A percentile compares a stretch with the other conserved stretches of the same genome.
These are phyloP conservation scores for Nemania diffusa DNA, from an alignment of 2,329 filamentous ascomycete species.

Conservation along the genomic window DNA sequence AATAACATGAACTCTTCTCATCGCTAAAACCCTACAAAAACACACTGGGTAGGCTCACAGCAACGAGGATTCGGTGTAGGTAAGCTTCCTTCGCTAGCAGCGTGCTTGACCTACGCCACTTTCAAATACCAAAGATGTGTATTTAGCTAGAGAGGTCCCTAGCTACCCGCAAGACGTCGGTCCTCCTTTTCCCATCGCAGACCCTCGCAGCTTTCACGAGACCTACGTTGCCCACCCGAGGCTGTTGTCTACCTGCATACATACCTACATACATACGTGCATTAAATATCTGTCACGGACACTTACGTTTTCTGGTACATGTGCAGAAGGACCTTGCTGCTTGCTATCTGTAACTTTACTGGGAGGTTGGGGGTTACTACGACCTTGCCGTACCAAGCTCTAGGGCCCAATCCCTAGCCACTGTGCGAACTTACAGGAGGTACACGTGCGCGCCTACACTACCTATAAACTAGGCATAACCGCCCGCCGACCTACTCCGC, in stretches of 20 bases:
- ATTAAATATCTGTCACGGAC: not conserved
- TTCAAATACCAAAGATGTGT: slow-evolving; percentile 4
- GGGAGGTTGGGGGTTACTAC: slow-evolving; percentile 16
- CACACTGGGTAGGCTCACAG: slow-evolving; percentile 20
- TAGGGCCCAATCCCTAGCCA: not conserved
- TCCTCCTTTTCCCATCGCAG: slow-evolving; percentile 6
- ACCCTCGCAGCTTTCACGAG: slow-evolving; percentile 16
- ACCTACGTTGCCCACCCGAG: not conserved
- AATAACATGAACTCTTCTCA: slow-evolving; percentile 11
- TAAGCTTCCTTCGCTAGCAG: slow-evolving; percentile 14
- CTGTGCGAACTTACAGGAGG: not conserved
- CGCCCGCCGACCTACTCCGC: not conserved
- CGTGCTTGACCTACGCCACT: not conserved
- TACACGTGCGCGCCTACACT: not conserved
- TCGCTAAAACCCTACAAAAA: slow-evolving; percentile 14
- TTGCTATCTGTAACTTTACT: not conserved
- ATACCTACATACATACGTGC: not conserved
- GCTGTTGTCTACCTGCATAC: not conserved
- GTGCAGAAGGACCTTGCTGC: slow-evolving; percentile 24
- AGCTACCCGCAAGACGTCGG: not conserved
- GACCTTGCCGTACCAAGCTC: slow-evolving; percentile 1
- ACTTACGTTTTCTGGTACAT: slow-evolving; percentile 1
- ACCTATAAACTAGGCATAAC: not conserved
- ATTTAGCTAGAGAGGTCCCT: slow-evolving; percentile 7
- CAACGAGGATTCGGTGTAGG: slow-evolving; percentile 19